Evolutionary conservation across 2,329 filamentous ascomycete species (phyloP).

Genomic region (Penicillium polonicum): DNA sequence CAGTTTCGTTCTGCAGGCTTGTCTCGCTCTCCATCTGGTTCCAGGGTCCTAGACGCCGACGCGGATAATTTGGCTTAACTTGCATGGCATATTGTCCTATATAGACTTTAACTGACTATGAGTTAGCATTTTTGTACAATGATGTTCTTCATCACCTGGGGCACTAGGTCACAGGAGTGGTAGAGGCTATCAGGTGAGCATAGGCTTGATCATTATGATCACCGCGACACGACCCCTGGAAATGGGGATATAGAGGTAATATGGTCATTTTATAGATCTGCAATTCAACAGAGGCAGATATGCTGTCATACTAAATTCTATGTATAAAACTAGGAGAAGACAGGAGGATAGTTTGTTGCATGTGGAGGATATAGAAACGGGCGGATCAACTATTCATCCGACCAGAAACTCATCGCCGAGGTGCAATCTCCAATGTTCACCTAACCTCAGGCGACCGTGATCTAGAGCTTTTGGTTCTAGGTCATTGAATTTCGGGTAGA

Average conservation of each 20-base stretch:
- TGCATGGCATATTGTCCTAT: not conserved
- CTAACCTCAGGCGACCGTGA: slow-evolving; percentile 3
- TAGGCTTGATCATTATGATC: slow-evolving; percentile 2
- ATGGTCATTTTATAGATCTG: not conserved
- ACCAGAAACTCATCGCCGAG: slow-evolving; percentile 11
- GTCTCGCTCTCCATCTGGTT: slow-evolving; percentile 18
- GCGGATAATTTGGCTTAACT: not conserved
- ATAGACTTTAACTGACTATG: not conserved
- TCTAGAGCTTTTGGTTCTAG: slow-evolving; percentile 3
- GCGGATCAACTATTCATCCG: slow-evolving; percentile 8
- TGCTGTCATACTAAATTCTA: not conserved
- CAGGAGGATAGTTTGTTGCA: not conserved
- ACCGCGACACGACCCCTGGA: not conserved
- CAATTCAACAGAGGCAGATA: not conserved
- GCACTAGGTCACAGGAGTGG: slow-evolving; percentile 2
- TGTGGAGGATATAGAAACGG: not conserved
- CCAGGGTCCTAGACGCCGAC: slow-evolving; percentile 4
- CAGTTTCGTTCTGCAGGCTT: slow-evolving; percentile 7
- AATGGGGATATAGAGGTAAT: not conserved
- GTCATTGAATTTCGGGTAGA: not conserved
- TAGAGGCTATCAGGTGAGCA: slow-evolving; percentile 7
- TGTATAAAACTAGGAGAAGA: not conserved
- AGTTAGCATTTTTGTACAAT: not conserved
- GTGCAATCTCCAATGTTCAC: slow-evolving; percentile 2
- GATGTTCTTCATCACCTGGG: slow-evolving; percentile 8